Percentiles rank a stretch among this genome's conserved stretches.
phyloP scores from a whole-genome alignment of 2,329 filamentous ascomycete species.

The Pseudocercospora fijiensis region DNA sequence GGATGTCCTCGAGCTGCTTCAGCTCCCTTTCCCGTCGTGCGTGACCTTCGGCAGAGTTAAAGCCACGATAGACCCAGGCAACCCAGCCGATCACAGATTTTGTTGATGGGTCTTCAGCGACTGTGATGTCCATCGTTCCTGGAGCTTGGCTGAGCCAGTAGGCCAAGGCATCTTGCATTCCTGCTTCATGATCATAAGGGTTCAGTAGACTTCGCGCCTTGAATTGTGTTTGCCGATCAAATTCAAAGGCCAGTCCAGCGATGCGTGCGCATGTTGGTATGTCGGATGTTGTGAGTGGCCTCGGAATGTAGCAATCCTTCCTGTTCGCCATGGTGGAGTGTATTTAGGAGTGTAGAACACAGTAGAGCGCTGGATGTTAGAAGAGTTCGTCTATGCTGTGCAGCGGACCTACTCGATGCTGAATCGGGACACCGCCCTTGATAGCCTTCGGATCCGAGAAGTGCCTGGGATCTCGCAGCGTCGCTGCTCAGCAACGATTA shows the following conservation, averaged over 20 bases:
- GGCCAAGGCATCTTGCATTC: background rate
- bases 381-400: background rate
- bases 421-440: background rate
- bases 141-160: conserved; percentile 2
- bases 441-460: too few relatives aligned
- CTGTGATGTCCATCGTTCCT: background rate
- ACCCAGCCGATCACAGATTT: conserved; percentile 2
- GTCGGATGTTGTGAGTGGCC: background rate
- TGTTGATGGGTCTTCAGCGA: background rate
- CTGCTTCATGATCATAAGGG: conserved; percentile 6
- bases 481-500: background rate
- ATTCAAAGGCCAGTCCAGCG: conserved; percentile 6
- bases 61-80: conserved; percentile 1
- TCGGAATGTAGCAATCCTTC: background rate
- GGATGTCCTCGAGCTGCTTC: background rate
- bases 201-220: background rate
- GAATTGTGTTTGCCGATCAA: conserved; percentile 11
- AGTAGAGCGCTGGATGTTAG: background rate
- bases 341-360: background rate
- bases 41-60: background rate
- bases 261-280: background rate
- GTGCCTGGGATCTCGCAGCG: background rate
- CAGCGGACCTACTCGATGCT: background rate
- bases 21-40: background rate
- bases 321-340: background rate